A percentile compares a stretch with the other conserved stretches of the same genome.
phyloP scores from a whole-genome alignment of 768 basidiomycete genomes.

The Gymnopilus dilepis region DNA sequence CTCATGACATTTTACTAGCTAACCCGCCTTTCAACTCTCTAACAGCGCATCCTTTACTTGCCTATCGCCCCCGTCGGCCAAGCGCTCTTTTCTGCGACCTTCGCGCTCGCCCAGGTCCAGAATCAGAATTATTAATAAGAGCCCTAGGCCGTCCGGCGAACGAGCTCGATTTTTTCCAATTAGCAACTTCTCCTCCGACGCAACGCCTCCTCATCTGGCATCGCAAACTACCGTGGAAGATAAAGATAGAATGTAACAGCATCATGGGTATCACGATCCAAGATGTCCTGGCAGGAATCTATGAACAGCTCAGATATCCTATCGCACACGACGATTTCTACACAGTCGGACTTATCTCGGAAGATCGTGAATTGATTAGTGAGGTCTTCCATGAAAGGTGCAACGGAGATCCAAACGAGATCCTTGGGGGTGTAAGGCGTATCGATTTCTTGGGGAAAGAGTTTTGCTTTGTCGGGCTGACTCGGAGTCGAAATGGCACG shows the following conservation, averaged over 20 bases:
- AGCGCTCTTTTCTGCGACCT: constrained; percentile 16
- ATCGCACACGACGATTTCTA: constrained; percentile 52
- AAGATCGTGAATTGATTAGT: constrained; percentile 45
- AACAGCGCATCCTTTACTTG: constrained; percentile 17
- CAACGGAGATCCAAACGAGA: constrained; percentile 32
- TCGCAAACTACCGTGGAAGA: constrained; percentile 55
- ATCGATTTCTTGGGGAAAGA: constrained; percentile 57
- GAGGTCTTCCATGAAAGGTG: constrained; percentile 46
- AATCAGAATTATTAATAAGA: constrained; percentile 4
- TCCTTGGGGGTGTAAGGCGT: constrained; percentile 44
- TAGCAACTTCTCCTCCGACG: constrained; percentile 52
- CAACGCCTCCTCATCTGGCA: constrained; percentile 53
- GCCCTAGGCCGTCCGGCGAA: neutral
- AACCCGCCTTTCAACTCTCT: constrained; percentile 9
- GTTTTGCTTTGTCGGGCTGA: constrained; percentile 40
- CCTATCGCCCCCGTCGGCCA: constrained; percentile 10
- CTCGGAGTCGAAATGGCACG: constrained; percentile 31
- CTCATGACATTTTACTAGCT: neutral
- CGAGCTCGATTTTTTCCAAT: constrained; percentile 24
- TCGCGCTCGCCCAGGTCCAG: constrained; percentile 16
- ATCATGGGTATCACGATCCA: constrained; percentile 48
- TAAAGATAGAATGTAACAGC: constrained; percentile 46
- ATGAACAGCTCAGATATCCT: constrained; percentile 38
- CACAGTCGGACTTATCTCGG: constrained; percentile 47
- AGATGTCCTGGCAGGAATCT: constrained; percentile 52